phyloP scores from a whole-genome alignment of 106 monocot species.

The Allium cepa region DNA sequence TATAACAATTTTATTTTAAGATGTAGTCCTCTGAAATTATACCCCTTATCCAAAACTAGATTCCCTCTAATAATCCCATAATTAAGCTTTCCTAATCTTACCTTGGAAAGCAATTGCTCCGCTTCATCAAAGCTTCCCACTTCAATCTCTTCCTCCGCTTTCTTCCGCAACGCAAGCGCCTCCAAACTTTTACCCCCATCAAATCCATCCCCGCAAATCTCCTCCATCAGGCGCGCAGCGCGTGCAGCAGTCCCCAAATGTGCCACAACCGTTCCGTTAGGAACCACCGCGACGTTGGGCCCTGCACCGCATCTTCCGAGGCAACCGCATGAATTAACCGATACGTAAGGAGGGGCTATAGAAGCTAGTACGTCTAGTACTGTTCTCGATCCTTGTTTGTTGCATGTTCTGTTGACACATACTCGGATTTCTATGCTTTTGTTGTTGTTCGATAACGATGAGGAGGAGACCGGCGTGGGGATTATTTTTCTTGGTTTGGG shows the following conservation, averaged over 20 bases:
- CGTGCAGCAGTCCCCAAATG: constrained; percentile 39
- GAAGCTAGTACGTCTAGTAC: constrained; percentile 21
- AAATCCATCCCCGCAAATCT: constrained; percentile 16
- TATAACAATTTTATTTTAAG: no score
- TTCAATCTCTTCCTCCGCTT: constrained; percentile 20
- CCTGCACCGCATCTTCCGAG: constrained; percentile 51
- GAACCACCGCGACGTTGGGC: constrained; percentile 41
- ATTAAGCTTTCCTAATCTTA: not conserved
- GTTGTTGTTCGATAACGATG: not conserved
- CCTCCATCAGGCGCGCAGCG: constrained; percentile 25
- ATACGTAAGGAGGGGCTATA: constrained; percentile 1
- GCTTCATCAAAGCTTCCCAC: constrained; percentile 21
- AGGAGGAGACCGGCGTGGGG: not conserved
- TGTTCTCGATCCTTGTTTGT: constrained; percentile 32
- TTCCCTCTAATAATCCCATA: no score
- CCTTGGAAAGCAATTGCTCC: constrained; percentile 19
- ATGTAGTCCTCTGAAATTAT: no score
- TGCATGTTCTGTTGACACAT: constrained; percentile 48
- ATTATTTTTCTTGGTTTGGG: not conserved
- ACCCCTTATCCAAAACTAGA: no score
- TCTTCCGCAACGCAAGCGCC: constrained; percentile 25
- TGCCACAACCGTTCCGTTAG: constrained; percentile 21
- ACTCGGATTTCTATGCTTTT: constrained; percentile 21
- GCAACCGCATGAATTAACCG: constrained; percentile 23
- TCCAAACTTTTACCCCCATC: constrained; percentile 18